These are phyloP conservation scores for Elongisporangium anandrum DNA, from an alignment of 352 stramenopile genomes.

Conservation along the genomic window DNA sequence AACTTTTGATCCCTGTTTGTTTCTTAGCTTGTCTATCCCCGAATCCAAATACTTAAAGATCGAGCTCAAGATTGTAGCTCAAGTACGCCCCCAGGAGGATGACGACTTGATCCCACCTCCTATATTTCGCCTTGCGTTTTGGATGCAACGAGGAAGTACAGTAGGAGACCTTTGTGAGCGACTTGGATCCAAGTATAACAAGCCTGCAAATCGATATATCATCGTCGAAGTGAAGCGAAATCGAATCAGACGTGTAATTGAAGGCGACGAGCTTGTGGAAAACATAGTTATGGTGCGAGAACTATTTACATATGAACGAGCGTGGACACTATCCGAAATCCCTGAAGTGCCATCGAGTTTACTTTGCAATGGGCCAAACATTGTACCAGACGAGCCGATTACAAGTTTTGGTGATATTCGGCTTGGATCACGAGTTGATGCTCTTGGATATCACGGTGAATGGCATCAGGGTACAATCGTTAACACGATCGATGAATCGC, in stretches of 20 bases:
- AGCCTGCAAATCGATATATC: constrained; percentile 49
- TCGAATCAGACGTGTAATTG: constrained; percentile 73
- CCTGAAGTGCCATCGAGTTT: constrained; percentile 27
- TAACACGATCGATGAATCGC: constrained; percentile 22
- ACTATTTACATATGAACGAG: constrained; percentile 62
- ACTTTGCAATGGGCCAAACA: constrained; percentile 3
- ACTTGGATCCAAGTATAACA: constrained; percentile 30
- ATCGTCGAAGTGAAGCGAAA: constrained; percentile 62
- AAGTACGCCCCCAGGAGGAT: constrained; percentile 29
- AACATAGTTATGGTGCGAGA: constrained; percentile 29
- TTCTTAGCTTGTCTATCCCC: constrained; percentile 94
- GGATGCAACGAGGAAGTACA: constrained; percentile 44
- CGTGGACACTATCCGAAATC: constrained; percentile 62
- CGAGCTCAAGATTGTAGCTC: constrained; percentile 59
- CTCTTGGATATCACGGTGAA: constrained; percentile 42
- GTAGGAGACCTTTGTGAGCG: constrained; percentile 41
- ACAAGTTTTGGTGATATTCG: constrained; percentile 40
- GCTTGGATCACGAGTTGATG: constrained; percentile 57
- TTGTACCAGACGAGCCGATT: constrained; percentile 9
- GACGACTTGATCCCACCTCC: constrained; percentile 8
- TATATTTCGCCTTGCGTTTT: constrained; percentile 36
- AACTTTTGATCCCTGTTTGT: constrained; percentile 96
- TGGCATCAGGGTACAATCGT: constrained; percentile 63
- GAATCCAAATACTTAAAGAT: constrained; percentile 65
- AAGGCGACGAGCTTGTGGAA: constrained; percentile 53